Conservation (phyloP, 1,284 basidiomycete genomes). For the Pterulicium gracile region DNA sequence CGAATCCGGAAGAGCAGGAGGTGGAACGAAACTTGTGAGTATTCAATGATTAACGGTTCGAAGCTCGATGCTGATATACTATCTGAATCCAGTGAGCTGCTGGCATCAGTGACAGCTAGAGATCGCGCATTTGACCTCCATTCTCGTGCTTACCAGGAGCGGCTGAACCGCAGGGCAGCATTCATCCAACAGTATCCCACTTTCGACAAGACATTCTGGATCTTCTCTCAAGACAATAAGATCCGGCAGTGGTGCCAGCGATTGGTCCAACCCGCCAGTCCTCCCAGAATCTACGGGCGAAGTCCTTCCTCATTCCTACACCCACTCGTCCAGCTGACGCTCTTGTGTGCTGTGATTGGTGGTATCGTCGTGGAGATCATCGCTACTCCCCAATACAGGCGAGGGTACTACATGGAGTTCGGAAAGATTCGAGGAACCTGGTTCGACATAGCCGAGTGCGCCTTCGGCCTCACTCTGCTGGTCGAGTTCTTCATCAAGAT, state of each 20-base stretch:
- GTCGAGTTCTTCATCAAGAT: conserved; percentile 87
- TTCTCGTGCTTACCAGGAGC: conserved; percentile 55
- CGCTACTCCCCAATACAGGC: conserved; percentile 83
- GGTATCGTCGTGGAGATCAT: conserved; percentile 80
- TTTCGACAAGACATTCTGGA: conserved; percentile 87
- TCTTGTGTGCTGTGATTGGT: conserved; percentile 74
- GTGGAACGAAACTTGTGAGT: conserved; percentile 64
- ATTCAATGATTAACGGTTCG: not conserved
- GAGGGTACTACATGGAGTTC: conserved; percentile 54
- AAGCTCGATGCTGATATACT: conserved; percentile 4
- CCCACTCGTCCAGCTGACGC: conserved; percentile 64
- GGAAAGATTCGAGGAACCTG: conserved; percentile 65
- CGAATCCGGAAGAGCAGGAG: conserved; percentile 41
- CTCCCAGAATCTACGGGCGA: conserved; percentile 75
- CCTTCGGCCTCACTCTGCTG: conserved; percentile 70
- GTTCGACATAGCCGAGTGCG: conserved; percentile 81
- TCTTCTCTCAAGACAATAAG: conserved; percentile 76
- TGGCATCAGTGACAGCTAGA: conserved; percentile 51
- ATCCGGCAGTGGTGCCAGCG: conserved; percentile 77
- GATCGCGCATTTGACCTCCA: conserved; percentile 37
- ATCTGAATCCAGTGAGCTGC: conserved; percentile 40
- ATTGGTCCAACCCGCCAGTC: conserved; percentile 74
- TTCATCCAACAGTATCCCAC: conserved; percentile 86
- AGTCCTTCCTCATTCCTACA: conserved; percentile 59
- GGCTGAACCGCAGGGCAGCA: conserved; percentile 73